A percentile compares a stretch with the other conserved stretches of the same genome.
These are phyloP conservation scores for Pleomassaria siparia DNA, from an alignment of 2,329 filamentous ascomycete genomes.

Conservation along the genomic window DNA sequence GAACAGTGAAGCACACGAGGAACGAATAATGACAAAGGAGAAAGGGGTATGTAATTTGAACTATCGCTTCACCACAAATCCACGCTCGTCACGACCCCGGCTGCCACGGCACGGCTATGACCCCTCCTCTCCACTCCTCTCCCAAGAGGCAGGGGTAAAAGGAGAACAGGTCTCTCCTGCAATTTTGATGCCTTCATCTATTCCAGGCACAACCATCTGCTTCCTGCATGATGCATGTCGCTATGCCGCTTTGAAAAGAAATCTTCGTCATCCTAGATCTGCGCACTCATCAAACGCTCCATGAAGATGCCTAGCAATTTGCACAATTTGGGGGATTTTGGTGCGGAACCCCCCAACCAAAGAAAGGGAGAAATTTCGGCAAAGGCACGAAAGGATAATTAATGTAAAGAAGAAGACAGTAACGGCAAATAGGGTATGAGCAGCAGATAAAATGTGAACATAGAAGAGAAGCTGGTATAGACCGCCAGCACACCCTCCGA, in stretches of 20 bases:
- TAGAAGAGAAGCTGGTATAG: neutral
- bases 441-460: slow-evolving; percentile 2
- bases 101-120: neutral
- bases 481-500: neutral
- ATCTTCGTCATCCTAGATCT: neutral
- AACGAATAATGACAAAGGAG: neutral
- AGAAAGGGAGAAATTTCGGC: neutral
- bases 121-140: neutral
- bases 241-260: neutral
- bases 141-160: neutral
- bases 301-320: neutral
- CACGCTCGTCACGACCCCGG: neutral
- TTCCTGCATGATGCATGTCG: slow-evolving; percentile 1
- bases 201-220: no score
- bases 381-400: neutral
- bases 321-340: neutral
- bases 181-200: slow-evolving; percentile 3
- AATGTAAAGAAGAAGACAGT: neutral
- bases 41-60: slow-evolving; percentile 4
- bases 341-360: neutral
- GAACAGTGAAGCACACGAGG: no score
- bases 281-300: slow-evolving; percentile 1
- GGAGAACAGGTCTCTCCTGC: slow-evolving; percentile 1
- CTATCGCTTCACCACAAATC: slow-evolving; percentile 1
- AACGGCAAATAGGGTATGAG: neutral